Percentiles rank a stretch among this genome's conserved stretches.
These are phyloP conservation scores for Solanum piurae DNA, from an alignment of 257 asterid genomes.

Conservation along the genomic window DNA sequence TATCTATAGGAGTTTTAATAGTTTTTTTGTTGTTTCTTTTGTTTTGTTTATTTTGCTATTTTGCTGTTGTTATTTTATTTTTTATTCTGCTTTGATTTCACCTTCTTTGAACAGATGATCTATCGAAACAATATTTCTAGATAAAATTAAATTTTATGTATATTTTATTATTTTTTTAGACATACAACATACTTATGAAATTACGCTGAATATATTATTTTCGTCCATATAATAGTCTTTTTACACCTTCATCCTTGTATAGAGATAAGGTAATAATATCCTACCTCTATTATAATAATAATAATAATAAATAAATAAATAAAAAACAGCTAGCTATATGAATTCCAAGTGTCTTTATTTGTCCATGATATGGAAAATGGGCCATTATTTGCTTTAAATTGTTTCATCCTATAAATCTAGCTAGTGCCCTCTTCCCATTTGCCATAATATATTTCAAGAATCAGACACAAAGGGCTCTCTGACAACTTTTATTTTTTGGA, in stretches of 20 bases:
- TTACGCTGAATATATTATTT: background rate
- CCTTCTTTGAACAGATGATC: background rate
- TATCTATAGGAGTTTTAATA: background rate
- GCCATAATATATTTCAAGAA: background rate
- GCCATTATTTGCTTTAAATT: background rate
- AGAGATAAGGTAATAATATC: background rate
- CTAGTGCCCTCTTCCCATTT: background rate
- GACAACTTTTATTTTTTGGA: background rate
- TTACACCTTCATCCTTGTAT: background rate
- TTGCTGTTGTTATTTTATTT: too few relatives aligned
- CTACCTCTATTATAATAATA: background rate
- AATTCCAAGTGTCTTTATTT: background rate
- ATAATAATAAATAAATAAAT: too few relatives aligned
- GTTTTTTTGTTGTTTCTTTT: too few relatives aligned
- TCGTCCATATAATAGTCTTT: background rate
- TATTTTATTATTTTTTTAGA: too few relatives aligned
- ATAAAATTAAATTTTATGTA: background rate
- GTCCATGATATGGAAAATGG: background rate
- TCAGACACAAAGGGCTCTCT: slow-evolving; percentile 1
- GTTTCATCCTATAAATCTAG: slow-evolving; percentile 11
- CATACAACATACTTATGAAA: rapidly evolving
- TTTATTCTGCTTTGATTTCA: too few relatives aligned
- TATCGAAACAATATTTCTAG: background rate
- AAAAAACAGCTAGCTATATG: background rate
- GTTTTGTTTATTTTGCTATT: background rate